Base-by-base conservation (phyloP, 768 basidiomycete genomes). In the Auriscalpium vulgare region DNA sequence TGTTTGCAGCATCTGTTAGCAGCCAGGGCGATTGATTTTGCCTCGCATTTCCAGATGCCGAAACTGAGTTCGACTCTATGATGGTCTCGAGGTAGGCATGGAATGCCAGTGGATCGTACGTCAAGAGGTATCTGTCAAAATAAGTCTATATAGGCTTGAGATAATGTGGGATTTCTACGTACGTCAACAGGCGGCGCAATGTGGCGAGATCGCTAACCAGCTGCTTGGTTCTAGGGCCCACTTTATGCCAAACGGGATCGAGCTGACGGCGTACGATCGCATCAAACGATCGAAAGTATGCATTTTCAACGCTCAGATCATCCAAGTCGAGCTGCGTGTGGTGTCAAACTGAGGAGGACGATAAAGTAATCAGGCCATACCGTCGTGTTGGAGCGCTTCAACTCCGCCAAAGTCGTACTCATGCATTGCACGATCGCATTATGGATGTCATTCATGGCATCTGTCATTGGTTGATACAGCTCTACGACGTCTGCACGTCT, bases 161-260 rank as follows among this genome's bases (percentile, higher is more conserved):
- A 17, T 48, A 14, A 49, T 23, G 19, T 35, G 36, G 46, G 2
- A 19, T 8, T 17, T 8, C 34, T 38, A 70, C 87, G 58, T 63
- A 93, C 90, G 77, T 77, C 45, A 97, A 81, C 5, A 98, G 79
- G 47, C 86, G 83, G 1, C 97, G 79, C 1, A 99, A 77, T 2
- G 85, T 87, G 0, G 88, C 84, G 16, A 99, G 80, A 67, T 98
- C 95, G 51, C 77, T 81, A 9, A 97, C 92, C 10, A 98, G 81
- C 58, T 94, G 91, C 63, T 91, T 93, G 5, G 95, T 98, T 58
- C 82, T 87, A 1, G 91, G 85, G 0, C 93, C 93, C 29, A 95
- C 95, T 71, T 93, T 91, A 69, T 98, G 94, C 95, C 97, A 98
- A 8, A 97, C 87, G 0, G 93, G 79, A 68, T 97, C 92, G 8